Base-by-base conservation (phyloP, 1,284 basidiomycete species). In the Chondrostereum purpureum region DNA sequence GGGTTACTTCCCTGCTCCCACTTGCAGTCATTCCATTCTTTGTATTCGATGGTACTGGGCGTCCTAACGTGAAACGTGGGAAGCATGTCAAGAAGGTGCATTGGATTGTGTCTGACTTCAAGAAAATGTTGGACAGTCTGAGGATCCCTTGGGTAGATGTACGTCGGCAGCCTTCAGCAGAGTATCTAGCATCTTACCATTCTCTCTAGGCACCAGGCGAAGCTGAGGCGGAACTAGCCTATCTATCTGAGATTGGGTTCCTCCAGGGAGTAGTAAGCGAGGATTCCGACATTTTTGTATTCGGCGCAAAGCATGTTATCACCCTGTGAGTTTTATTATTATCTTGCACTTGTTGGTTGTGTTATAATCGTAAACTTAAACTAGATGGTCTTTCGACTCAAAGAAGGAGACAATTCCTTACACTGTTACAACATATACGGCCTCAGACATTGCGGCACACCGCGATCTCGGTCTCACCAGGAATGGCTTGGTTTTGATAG, bases 1-100 rank as follows among this genome's bases (percentile, higher is more conserved):
- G 54, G 3, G 41, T 61, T 0, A 60, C 66, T 4, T 58, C 63
- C 1, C 61, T 83, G 3, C 55, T 75, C 2, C 53, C 61, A n/a
- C 61, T 69, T 3, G 73, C 77, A 0, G 52, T 77, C 23, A 57
- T 70, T n/a, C 66, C 70, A 1, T 55, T 83, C 0, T 79, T 83
- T 56, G 73, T 84, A 2, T 80, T 81, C 51, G 79, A 85, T 58
- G 78, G 82, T 0, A 66, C 73, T 0, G 51, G 66, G 1, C 66
- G 75, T 14, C 80, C 80, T 0, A 23, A 35, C 0, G 54, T 63
- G 36, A 84, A 84, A 60, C 63, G 78, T 2, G 65, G 64, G 12
- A 61, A 60, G 35, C 43, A 53, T 35, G 56, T 41, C 18, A 56
- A 43, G 38, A 59, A 20, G 49, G 59, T 61, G 1, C 66, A 69